phyloP scores from a whole-genome alignment of 2,329 filamentous ascomycete genomes.

The Pseudohalonectria lignicola region DNA sequence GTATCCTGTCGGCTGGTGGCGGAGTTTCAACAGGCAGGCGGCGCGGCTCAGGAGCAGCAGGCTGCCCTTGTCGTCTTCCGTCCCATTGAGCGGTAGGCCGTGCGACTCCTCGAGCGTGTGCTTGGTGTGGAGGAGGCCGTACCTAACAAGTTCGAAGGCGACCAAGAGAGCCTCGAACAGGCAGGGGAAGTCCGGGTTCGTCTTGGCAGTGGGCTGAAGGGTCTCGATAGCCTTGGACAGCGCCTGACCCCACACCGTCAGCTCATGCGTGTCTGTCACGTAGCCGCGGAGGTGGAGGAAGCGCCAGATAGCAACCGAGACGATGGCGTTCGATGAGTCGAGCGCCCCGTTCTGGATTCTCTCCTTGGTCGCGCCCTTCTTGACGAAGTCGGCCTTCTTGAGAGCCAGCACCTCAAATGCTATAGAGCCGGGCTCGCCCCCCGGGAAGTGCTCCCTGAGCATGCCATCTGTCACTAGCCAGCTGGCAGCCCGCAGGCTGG shows the following conservation, averaged over 20 bases:
- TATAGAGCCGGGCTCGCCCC: constrained; percentile 32
- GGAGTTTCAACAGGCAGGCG: constrained; percentile 70
- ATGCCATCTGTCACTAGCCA: constrained; percentile 65
- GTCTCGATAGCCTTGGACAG: constrained; percentile 58
- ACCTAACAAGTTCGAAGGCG: constrained; percentile 73
- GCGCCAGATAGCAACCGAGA: constrained; percentile 69
- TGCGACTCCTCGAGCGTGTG: constrained; percentile 43
- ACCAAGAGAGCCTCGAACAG: constrained; percentile 72
- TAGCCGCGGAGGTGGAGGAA: constrained; percentile 87
- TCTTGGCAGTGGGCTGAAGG: constrained; percentile 42
- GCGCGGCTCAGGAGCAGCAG: constrained; percentile 78
- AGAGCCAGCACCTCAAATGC: constrained; percentile 57
- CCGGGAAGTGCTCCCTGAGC: constrained; percentile 36
- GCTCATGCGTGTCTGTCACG: constrained; percentile 63
- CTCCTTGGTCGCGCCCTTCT: constrained; percentile 54
- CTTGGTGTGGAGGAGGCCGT: constrained; percentile 66
- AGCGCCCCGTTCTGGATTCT: constrained; percentile 41
- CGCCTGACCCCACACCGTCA: constrained; percentile 77
- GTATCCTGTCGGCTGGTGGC: constrained; percentile 79
- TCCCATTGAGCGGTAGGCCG: constrained; percentile 42
- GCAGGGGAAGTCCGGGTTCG: constrained; percentile 28
- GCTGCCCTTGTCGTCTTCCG: constrained; percentile 64
- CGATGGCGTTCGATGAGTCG: constrained; percentile 53
- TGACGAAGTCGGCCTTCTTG: constrained; percentile 56
- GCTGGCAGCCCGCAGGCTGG: constrained; percentile 33